Evolutionary conservation across 2,329 filamentous ascomycete genomes (phyloP).

Genomic region (Scedosporium boydii): DNA sequence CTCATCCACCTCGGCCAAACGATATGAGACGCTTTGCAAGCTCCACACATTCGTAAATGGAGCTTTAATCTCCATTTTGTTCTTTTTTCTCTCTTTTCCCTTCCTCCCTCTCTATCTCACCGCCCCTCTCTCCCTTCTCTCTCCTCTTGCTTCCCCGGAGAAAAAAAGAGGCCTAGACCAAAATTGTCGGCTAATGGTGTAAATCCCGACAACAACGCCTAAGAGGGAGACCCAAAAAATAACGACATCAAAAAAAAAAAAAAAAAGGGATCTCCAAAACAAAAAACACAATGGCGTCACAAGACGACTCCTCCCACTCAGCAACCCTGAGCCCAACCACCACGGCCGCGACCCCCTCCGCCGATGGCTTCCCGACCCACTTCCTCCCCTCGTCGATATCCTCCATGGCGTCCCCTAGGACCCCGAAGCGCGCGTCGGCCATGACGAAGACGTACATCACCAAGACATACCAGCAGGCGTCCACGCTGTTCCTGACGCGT

Average conservation of each 20-base stretch:
- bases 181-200: neutral
- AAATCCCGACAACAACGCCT: neutral
- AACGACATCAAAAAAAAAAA: neutral
- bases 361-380: constrained; percentile 38
- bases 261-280: neutral
- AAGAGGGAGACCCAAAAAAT: neutral
- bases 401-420: constrained; percentile 53
- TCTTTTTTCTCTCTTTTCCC: neutral
- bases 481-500: constrained; percentile 88
- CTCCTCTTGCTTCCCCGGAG: neutral
- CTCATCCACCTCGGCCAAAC: neutral
- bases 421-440: constrained; percentile 55
- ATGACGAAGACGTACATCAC: constrained; percentile 89
- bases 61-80: constrained; percentile 3
- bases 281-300: constrained; percentile 29
- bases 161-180: neutral
- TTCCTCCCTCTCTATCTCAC: neutral
- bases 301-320: constrained; percentile 26
- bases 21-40: neutral
- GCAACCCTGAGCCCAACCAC: constrained; percentile 35
- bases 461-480: constrained; percentile 88
- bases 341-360: constrained; percentile 18
- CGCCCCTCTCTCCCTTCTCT: neutral
- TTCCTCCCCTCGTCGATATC: constrained; percentile 57
- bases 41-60: constrained; percentile 2